A percentile compares a stretch with the other conserved stretches of the same genome.
Conservation (phyloP, 805 yeast genomes). For the Pichia heedii region DNA sequence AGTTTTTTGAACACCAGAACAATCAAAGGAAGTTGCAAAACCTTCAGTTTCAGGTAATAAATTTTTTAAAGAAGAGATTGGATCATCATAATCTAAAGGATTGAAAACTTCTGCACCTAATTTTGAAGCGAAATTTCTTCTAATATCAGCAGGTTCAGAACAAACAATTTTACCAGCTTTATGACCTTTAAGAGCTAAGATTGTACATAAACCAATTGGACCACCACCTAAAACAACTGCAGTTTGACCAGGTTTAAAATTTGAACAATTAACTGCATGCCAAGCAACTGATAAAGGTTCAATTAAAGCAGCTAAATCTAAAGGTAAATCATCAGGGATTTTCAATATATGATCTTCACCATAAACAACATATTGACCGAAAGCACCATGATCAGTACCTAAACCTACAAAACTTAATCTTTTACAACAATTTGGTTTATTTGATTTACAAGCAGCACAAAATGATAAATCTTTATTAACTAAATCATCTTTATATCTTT, state of each 20-base stretch:
- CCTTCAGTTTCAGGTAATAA: slow-evolving; percentile 36
- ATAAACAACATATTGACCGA: slow-evolving; percentile 32
- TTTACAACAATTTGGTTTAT: slow-evolving; percentile 38
- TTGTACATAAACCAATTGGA: slow-evolving; percentile 52
- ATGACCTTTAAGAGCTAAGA: slow-evolving; percentile 45
- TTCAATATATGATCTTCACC: slow-evolving; percentile 28
- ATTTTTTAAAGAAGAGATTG: slow-evolving; percentile 29
- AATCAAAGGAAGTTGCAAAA: slow-evolving; percentile 42
- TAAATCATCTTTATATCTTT: slow-evolving; percentile 26
- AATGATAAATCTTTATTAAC: slow-evolving; percentile 20
- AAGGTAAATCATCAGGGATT: slow-evolving; percentile 25
- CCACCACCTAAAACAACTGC: slow-evolving; percentile 55
- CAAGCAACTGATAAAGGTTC: slow-evolving; percentile 55
- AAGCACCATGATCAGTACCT: slow-evolving; percentile 42
- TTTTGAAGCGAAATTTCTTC: slow-evolving; percentile 48
- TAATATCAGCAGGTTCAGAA: slow-evolving; percentile 50
- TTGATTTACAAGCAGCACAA: slow-evolving; percentile 37
- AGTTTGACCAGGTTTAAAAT: slow-evolving; percentile 32
- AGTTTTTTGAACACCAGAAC: slow-evolving; percentile 48
- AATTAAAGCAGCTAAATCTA: slow-evolving; percentile 38
- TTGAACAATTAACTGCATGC: slow-evolving; percentile 47
- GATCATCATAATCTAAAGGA: slow-evolving; percentile 35
- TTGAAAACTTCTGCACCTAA: slow-evolving; percentile 43
- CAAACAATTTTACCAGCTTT: slow-evolving; percentile 44
- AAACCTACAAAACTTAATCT: slow-evolving; percentile 38